Base-by-base conservation (phyloP, 2,329 filamentous ascomycete species). In the Trichoderma asperellum region DNA sequence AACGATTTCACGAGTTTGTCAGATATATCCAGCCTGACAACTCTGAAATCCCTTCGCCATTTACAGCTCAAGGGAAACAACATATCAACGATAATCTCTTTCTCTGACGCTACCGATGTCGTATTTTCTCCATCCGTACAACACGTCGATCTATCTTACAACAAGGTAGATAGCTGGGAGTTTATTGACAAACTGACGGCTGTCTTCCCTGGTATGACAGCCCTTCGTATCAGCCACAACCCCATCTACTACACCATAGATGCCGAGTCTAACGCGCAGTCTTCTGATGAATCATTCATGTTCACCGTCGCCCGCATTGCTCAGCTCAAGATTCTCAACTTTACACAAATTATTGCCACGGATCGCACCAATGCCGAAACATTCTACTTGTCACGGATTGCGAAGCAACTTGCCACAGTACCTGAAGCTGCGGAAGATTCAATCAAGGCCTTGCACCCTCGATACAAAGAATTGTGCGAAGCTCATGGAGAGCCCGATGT, bases 291-390 rank as follows among this genome's bases (percentile, higher is more conserved):
- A 75, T 91, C 92, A 0, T 95, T 94, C 81, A 97, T 97, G 92
- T 86, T 97, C 59, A 93, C 92, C 0, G 83, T 97, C 32, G 92
- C 91, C 34, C 91, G 94, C 2, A 83, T 97, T 1, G 85, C 87
- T 1, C 81, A 82, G 1, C 85, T 98, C 11, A 86, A 85, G 65
- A 84, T 83, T 0, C 85, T 97, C 35, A 96, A 96, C 77, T 93
- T 92, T 77, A 89, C 89, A 71, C 81, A 83, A 18, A 89, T 98
- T 73, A 89, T 89, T 0, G 74, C 83, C 1, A 88, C 90, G 53
- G 94, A 98, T 77, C 89, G 95, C 21, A 85, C 88, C 66, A 96
- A 98, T 75, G 94, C 94, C 5, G 96, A 98, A 74, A 90, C 95
- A 75, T 99, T 97, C 78, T 99, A 99, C 78, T 87, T 98, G 12